A percentile compares a stretch with the other conserved stretches of the same genome.
phyloP scores from a whole-genome alignment of 2,329 filamentous ascomycete species.

The Colletotrichum sp. region DNA sequence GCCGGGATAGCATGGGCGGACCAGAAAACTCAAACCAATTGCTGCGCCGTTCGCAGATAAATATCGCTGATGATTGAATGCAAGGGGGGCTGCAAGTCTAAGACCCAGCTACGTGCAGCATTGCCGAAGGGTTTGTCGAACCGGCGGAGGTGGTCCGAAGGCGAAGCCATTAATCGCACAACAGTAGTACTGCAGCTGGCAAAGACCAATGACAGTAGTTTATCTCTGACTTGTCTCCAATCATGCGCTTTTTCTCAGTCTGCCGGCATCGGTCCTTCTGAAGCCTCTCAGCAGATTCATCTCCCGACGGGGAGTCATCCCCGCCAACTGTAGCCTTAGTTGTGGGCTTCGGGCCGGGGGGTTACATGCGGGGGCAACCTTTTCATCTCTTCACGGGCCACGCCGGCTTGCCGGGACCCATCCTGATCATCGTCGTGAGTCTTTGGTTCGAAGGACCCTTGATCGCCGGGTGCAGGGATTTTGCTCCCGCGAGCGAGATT shows the following conservation, averaged over 20 bases:
- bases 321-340: not conserved
- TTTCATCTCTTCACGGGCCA: not conserved
- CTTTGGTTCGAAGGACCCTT: not conserved
- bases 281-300: not conserved
- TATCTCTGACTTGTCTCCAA: not conserved
- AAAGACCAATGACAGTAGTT: not conserved
- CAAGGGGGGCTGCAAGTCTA: not conserved
- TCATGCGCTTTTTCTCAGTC: not conserved
- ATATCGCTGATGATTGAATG: not conserved
- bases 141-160: not conserved
- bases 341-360: not conserved
- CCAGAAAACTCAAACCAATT: not conserved
- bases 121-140: not conserved
- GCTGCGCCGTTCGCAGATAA: not conserved
- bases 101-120: not conserved
- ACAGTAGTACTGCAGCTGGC: not conserved
- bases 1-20: not conserved
- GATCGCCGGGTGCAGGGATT: not conserved
- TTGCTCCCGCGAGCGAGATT: not conserved
- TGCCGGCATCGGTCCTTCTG: not conserved
- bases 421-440: not conserved
- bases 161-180: not conserved
- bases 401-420: not conserved
- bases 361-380: not conserved
- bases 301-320: not conserved